phyloP scores from a whole-genome alignment of 331 rosid genomes.

The Phaseolus coccineus region DNA sequence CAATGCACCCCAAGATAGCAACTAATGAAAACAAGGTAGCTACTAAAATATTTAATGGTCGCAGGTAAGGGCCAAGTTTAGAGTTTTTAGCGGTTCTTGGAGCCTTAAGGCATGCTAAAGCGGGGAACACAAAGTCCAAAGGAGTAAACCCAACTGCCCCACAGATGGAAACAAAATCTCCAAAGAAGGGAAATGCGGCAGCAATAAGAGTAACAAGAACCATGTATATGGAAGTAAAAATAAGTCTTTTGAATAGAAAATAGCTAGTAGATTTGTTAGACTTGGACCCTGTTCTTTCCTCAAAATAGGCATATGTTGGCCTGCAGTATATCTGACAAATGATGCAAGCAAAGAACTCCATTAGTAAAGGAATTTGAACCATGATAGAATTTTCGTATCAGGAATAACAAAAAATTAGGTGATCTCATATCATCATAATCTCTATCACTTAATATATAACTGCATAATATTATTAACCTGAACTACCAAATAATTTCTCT shows the following conservation, averaged over 20 bases:
- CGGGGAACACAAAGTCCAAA: conserved; percentile 76
- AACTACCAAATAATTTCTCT: not conserved
- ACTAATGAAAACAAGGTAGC: conserved; percentile 71
- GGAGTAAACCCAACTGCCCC: conserved; percentile 83
- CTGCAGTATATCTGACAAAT: conserved; percentile 72
- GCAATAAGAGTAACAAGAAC: conserved; percentile 62
- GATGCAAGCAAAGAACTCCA: conserved; percentile 30
- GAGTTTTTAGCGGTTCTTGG: conserved; percentile 48
- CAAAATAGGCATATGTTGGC: conserved; percentile 77
- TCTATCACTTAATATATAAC: not conserved
- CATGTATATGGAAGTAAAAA: conserved; percentile 58
- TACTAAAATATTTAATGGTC: conserved; percentile 59
- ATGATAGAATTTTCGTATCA: not conserved
- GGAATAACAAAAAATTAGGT: not conserved
- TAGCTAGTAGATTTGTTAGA: conserved; percentile 42
- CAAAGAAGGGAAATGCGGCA: conserved; percentile 74
- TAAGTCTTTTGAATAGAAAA: conserved; percentile 48
- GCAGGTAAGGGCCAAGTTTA: conserved; percentile 47
- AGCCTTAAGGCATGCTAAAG: conserved; percentile 72
- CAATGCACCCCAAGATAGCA: conserved; percentile 76
- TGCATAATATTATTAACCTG: not conserved
- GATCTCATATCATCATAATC: not conserved
- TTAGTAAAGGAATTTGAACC: conserved; percentile 27
- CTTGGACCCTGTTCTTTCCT: conserved; percentile 46
- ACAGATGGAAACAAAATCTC: conserved; percentile 78